Base-by-base conservation (phyloP, 2,329 filamentous ascomycete species). In the Zymoseptoria tritici region DNA sequence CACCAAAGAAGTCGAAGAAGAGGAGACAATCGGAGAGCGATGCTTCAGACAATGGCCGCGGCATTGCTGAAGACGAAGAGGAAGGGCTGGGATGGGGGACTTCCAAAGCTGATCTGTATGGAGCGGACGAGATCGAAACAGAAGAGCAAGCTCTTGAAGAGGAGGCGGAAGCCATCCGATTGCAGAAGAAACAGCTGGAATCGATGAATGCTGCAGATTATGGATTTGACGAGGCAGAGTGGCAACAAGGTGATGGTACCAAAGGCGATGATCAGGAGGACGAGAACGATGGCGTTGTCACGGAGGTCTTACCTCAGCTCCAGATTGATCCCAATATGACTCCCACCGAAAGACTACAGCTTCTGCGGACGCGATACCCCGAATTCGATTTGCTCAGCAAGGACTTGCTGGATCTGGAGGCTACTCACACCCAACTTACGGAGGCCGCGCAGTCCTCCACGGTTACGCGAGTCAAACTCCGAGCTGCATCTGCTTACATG, bases 181-280 rank as follows among this genome's bases (percentile, higher is more conserved):
- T 99, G 61, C 93, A 97, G 74, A 86, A 91, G 75, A 97, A 96
- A 80, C 93, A 94, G 72, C 76, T 97, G 22, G 83, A 91, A 67
- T 87, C 88, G 66, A 94, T 99, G 89, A 84, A 85, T 5, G 92
- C 95, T 66, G 88, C 89, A 49, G 94, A 99, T 72, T 99, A 97
- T 71, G 87, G 91, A 8, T 95, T 97, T 65, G 91, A 97, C 68
- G 90, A 95, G 70, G 83, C 85, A 50, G 91, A 95, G 66, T 97
- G 93, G 94, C 73, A 87, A 46, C 84, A 82, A 24, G 75, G 65
- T 19, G 66, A 68, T 4, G 72, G 77, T 2, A 79, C 79, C 16
- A 78, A 80, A 21, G 78, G 77, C 1, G 77, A 71, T 7, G 78
- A 79, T 57, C 59, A 78, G 26, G 78, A 79, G 55, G 60, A 79